Percentiles rank a stretch among this genome's conserved stretches.
Evolutionary conservation across 805 yeast species (phyloP).

Genomic region (Metschnikowia corniflorae): DNA sequence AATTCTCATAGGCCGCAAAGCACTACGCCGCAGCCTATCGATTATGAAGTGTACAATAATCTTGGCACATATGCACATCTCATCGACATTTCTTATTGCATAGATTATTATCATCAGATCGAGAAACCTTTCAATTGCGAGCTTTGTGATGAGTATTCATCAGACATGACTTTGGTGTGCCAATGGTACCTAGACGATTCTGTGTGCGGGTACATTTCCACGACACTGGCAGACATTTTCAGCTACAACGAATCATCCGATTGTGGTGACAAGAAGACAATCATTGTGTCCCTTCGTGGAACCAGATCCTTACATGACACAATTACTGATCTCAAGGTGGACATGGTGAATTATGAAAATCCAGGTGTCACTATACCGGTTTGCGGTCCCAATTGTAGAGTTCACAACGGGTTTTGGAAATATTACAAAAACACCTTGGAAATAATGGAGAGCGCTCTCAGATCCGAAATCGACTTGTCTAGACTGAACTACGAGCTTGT

Average conservation of each 20-base stretch:
- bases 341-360: conserved; percentile 29
- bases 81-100: conserved; percentile 43
- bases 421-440: conserved; percentile 28
- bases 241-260: conserved; percentile 9
- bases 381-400: conserved; percentile 34
- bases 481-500: conserved; percentile 20
- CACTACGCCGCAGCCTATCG: conserved; percentile 18
- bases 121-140: conserved; percentile 38
- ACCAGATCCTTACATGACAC: conserved; percentile 41
- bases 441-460: conserved; percentile 21
- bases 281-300: conserved; percentile 39
- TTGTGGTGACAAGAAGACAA: conserved; percentile 21
- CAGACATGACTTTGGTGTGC: conserved; percentile 34
- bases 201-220: conserved; percentile 39
- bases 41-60: conserved; percentile 23
- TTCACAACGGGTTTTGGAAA: conserved; percentile 34
- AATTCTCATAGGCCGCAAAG: too few species aligned
- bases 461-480: conserved; percentile 6
- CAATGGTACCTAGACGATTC: conserved; percentile 38
- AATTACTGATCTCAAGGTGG: conserved; percentile 36
- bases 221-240: conserved; percentile 27
- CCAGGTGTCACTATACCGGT: conserved; percentile 20
- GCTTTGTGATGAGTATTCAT: conserved; percentile 27
- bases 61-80: conserved; percentile 39
- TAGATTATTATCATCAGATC: conserved; percentile 28